A percentile compares a stretch with the other conserved stretches of the same genome.
These are phyloP conservation scores for Hypholoma fasciculare DNA, from an alignment of 768 basidiomycete genomes.

Conservation along the genomic window DNA sequence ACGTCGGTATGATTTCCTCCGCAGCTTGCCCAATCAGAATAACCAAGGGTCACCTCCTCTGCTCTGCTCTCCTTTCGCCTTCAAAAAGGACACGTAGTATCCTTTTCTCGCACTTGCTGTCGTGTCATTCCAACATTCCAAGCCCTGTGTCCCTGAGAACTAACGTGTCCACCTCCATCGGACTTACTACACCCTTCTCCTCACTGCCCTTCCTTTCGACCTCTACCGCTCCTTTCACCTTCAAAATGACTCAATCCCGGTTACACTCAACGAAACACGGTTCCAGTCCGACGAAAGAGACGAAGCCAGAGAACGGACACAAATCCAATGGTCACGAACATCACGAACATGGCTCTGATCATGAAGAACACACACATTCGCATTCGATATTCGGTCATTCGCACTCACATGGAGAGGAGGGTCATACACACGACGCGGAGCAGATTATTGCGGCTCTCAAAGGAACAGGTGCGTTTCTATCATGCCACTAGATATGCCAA, in stretches of 20 bases:
- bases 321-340: conserved; percentile 18
- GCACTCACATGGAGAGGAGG: conserved; percentile 62
- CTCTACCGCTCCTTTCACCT: not conserved
- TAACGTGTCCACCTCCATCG: conserved; percentile 14
- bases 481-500: not conserved
- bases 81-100: conserved; percentile 19
- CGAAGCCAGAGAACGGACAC: not conserved
- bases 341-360: conserved; percentile 33
- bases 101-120: conserved; percentile 7
- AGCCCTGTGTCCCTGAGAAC: conserved; percentile 20
- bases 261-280: conserved; percentile 24
- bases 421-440: conserved; percentile 61
- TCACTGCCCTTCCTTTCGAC: conserved; percentile 1
- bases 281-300: too few relatives aligned
- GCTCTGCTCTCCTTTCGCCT: not conserved
- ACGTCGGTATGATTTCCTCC: conserved; percentile 9
- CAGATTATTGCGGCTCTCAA: conserved; percentile 67
- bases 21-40: conserved; percentile 3
- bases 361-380: conserved; percentile 48
- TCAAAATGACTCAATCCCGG: conserved; percentile 19
- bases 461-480: conserved; percentile 53
- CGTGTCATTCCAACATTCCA: conserved; percentile 17
- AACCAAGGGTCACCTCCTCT: not conserved
- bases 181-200: conserved; percentile 7
- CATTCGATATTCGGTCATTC: conserved; percentile 66